Conservation (phyloP, 805 yeast species). For the Pichia gijzeniarum region DNA sequence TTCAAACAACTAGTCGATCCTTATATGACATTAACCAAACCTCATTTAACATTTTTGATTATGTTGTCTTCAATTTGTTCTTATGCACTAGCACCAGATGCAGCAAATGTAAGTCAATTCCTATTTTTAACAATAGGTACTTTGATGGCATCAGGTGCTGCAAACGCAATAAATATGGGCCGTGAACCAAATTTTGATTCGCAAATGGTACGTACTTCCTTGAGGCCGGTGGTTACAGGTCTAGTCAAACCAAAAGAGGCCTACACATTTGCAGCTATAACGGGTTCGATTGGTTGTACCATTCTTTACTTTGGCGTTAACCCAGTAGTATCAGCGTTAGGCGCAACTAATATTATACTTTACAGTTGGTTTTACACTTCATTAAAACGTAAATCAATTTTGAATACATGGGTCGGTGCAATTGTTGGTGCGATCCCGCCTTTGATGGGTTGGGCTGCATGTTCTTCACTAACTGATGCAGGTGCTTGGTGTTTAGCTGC, state of each 20-base stretch:
- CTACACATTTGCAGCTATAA: slow-evolving; percentile 64
- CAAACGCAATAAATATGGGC: slow-evolving; percentile 96
- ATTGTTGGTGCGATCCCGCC: slow-evolving; percentile 99
- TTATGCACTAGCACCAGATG: slow-evolving; percentile 83
- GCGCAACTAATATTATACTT: slow-evolving; percentile 68
- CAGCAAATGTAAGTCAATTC: slow-evolving; percentile 67
- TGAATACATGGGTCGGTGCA: slow-evolving; percentile 98
- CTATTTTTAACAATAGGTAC: slow-evolving; percentile 78
- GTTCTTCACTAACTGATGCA: slow-evolving; percentile 72
- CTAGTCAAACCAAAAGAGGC: slow-evolving; percentile 71
- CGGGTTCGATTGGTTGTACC: slow-evolving; percentile 67
- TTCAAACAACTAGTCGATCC: slow-evolving; percentile 44
- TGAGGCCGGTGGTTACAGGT: slow-evolving; percentile 88
- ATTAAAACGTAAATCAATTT: slow-evolving; percentile 72
- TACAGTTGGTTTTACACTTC: slow-evolving; percentile 92
- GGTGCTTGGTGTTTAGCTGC: slow-evolving; percentile 95
- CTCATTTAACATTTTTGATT: slow-evolving; percentile 78
- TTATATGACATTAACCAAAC: slow-evolving; percentile 81
- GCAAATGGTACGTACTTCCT: slow-evolving; percentile 80
- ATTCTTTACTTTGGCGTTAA: slow-evolving; percentile 77
- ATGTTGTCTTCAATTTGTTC: slow-evolving; percentile 90
- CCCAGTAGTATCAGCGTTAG: slow-evolving; percentile 76
- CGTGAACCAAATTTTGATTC: slow-evolving; percentile 88
- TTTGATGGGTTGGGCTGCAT: slow-evolving; percentile 98
- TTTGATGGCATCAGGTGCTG: slow-evolving; percentile 82